Percentiles rank a stretch among this genome's conserved stretches.
These are phyloP conservation scores for Tylopilus subfusipes DNA, from an alignment of 768 basidiomycete genomes.

Conservation along the genomic window DNA sequence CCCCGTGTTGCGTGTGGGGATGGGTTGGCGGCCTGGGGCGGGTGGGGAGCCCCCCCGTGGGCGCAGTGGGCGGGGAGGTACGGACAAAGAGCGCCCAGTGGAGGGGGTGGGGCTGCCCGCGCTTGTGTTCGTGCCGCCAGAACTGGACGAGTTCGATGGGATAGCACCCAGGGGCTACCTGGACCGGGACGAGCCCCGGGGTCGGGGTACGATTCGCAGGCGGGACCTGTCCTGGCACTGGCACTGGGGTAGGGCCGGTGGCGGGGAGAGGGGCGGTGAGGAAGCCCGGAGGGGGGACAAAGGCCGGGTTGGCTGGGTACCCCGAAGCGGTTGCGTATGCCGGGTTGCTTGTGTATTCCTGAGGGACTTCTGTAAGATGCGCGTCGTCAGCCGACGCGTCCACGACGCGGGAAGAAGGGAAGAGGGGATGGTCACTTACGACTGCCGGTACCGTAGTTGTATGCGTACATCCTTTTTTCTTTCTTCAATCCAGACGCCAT, in stretches of 20 bases:
- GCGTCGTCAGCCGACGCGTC: background rate
- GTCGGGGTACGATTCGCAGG: background rate
- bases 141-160: constrained; percentile 30
- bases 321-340: background rate
- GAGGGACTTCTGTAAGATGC: background rate
- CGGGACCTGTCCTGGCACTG: background rate
- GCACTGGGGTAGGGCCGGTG: background rate
- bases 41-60: no score
- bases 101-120: constrained; percentile 10
- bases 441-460: background rate
- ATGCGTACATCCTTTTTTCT: constrained; percentile 2
- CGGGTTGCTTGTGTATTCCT: background rate
- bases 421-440: constrained; percentile 5
- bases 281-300: background rate
- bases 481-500: background rate
- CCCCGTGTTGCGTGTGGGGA: no score
- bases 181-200: constrained; percentile 10
- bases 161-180: constrained; percentile 16
- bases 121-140: constrained; percentile 20
- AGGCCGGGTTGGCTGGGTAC: background rate
- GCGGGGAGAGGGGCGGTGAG: background rate
- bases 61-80: constrained; percentile 1
- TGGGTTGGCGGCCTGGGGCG: no score
- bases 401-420: background rate
- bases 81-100: constrained; percentile 34